These are phyloP conservation scores for Exserohilum rostratum DNA, from an alignment of 2,329 filamentous ascomycete species.

Conservation along the genomic window DNA sequence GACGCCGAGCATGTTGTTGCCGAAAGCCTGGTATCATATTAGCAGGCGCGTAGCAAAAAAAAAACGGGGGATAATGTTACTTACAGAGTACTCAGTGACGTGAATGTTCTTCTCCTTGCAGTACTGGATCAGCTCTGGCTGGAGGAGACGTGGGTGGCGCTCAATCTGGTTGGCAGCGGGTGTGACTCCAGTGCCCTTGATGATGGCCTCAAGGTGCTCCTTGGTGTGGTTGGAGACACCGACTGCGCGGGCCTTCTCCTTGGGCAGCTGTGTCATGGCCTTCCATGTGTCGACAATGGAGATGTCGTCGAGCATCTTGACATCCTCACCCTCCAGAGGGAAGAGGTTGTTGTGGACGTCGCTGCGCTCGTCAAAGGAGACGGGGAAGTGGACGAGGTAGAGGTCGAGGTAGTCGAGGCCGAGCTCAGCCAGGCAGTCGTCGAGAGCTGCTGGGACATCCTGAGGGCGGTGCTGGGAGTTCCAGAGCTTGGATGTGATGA, in stretches of 20 bases:
- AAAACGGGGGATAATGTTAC: background rate
- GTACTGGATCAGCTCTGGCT: slow-evolving; percentile 37
- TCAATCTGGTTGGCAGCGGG: slow-evolving; percentile 42
- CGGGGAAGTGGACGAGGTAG: slow-evolving; percentile 76
- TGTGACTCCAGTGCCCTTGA: slow-evolving; percentile 49
- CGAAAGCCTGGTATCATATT: slow-evolving; percentile 66
- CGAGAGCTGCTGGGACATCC: slow-evolving; percentile 75
- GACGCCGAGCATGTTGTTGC: slow-evolving; percentile 61
- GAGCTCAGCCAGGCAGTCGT: slow-evolving; percentile 75
- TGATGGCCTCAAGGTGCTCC: slow-evolving; percentile 58
- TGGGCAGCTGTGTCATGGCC: slow-evolving; percentile 50
- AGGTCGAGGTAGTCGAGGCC: slow-evolving; percentile 86
- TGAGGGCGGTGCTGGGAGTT: slow-evolving; percentile 78
- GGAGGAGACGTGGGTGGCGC: slow-evolving; percentile 37
- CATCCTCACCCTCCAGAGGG: slow-evolving; percentile 28
- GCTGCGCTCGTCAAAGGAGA: slow-evolving; percentile 58
- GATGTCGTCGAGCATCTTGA: slow-evolving; percentile 62
- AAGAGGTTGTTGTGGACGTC: slow-evolving; percentile 40
- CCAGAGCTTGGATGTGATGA: slow-evolving; percentile 79
- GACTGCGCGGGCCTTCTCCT: slow-evolving; percentile 40
- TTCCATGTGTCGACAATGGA: slow-evolving; percentile 46
- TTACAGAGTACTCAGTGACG: slow-evolving; percentile 39
- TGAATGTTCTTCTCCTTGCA: slow-evolving; percentile 41
- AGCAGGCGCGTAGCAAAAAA: slow-evolving; percentile 61
- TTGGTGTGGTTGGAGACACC: slow-evolving; percentile 41